These are phyloP conservation scores for Cochlearia excelsa DNA, from an alignment of 345 rosid species.

Conservation along the genomic window DNA sequence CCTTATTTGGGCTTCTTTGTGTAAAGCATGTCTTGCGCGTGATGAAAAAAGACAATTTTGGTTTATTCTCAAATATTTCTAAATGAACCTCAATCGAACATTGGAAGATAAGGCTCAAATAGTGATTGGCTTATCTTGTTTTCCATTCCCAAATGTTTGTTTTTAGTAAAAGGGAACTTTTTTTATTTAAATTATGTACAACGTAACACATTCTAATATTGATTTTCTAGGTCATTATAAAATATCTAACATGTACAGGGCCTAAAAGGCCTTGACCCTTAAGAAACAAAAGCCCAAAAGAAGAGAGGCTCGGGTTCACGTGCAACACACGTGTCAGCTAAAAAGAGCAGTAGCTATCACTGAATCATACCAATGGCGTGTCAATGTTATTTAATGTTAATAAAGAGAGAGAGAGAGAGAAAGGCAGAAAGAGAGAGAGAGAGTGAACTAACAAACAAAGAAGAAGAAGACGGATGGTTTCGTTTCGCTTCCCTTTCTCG, in stretches of 20 bases:
- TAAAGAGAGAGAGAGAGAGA: background rate
- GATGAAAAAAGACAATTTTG: constrained; percentile 17
- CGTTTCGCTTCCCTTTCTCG: constrained; percentile 79
- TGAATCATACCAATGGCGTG: constrained; percentile 30
- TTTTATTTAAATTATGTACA: too few species aligned
- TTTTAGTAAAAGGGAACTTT: too few species aligned
- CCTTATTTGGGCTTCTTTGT: constrained; percentile 20
- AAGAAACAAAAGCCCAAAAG: constrained; percentile 16
- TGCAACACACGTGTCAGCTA: constrained; percentile 17
- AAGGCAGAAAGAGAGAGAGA: too few species aligned
- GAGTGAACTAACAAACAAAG: constrained; percentile 7
- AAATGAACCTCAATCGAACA: constrained; percentile 26
- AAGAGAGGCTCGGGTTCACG: constrained; percentile 6
- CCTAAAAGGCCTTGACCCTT: too few species aligned
- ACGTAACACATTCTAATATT: too few species aligned
- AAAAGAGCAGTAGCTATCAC: constrained; percentile 17
- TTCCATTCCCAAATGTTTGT: too few species aligned
- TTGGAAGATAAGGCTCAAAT: constrained; percentile 28
- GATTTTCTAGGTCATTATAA: too few species aligned
- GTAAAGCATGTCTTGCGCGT: constrained; percentile 19
- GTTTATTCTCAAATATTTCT: constrained; percentile 20
- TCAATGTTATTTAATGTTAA: background rate
- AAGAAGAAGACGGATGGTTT: constrained; percentile 45
- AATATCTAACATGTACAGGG: too few species aligned
- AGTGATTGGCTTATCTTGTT: background rate